A percentile compares a stretch with the other conserved stretches of the same genome.
phyloP scores from a whole-genome alignment of 202 grass and related monocot genomes.

The Hordeum pubiflorum region DNA sequence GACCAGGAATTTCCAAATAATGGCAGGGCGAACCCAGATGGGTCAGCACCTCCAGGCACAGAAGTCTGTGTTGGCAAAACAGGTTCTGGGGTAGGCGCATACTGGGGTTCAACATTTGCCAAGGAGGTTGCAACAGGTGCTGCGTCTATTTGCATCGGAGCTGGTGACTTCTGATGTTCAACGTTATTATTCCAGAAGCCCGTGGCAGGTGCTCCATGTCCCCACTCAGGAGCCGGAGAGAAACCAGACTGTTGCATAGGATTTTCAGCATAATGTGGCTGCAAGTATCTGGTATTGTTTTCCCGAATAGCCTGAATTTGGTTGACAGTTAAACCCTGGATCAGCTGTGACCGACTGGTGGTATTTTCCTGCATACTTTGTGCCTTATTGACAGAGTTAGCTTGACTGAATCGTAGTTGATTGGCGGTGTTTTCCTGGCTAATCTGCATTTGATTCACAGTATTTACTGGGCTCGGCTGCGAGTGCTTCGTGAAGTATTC shows the following conservation, averaged over 20 bases:
- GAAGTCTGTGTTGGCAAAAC: conserved; percentile 9
- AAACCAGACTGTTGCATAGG: conserved; percentile 21
- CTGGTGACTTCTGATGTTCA: conserved; percentile 14
- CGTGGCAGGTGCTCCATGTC: not conserved
- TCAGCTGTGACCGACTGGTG: conserved; percentile 17
- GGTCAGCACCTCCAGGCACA: conserved; percentile 15
- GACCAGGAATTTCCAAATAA: conserved; percentile 50
- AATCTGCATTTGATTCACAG: not conserved
- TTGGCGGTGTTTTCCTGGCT: not conserved
- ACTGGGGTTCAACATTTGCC: conserved; percentile 24
- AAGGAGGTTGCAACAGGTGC: conserved; percentile 1
- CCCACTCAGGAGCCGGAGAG: conserved; percentile 13
- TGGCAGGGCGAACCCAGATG: conserved; percentile 15
- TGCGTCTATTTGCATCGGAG: conserved; percentile 24
- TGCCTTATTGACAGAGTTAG: not conserved
- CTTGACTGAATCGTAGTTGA: not conserved
- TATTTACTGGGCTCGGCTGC: not conserved
- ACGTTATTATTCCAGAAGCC: conserved; percentile 18
- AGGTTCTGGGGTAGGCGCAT: not conserved
- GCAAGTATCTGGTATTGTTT: conserved; percentile 21
- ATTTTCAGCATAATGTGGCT: conserved; percentile 28
- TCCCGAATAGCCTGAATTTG: conserved; percentile 20
- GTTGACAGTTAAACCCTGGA: conserved; percentile 17
- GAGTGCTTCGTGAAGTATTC: not conserved
- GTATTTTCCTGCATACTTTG: not conserved